These are phyloP conservation scores for Lachancea waltii DNA, from an alignment of 805 yeast species.

Conservation along the genomic window DNA sequence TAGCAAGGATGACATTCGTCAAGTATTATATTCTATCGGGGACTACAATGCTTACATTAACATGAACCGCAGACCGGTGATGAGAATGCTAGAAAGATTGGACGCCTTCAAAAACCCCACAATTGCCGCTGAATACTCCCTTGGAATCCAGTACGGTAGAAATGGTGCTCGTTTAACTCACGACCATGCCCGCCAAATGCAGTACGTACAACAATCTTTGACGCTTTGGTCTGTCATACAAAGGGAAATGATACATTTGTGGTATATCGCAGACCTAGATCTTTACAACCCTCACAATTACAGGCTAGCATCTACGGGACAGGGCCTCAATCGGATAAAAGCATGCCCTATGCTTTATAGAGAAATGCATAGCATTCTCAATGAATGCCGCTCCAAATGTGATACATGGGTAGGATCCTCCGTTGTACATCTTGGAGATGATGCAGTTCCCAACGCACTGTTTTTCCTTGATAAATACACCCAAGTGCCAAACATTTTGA, in stretches of 20 bases:
- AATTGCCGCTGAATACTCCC: slow-evolving; percentile 35
- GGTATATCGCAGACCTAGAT: slow-evolving; percentile 75
- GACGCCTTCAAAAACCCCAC: slow-evolving; percentile 43
- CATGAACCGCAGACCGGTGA: slow-evolving; percentile 62
- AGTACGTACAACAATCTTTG: slow-evolving; percentile 69
- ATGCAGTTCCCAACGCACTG: slow-evolving; percentile 76
- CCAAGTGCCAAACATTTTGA: slow-evolving; percentile 71
- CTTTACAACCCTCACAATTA: slow-evolving; percentile 50
- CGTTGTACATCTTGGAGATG: slow-evolving; percentile 76
- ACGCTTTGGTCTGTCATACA: slow-evolving; percentile 71
- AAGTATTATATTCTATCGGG: slow-evolving; percentile 68
- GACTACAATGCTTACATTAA: slow-evolving; percentile 70
- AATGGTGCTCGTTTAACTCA: slow-evolving; percentile 70
- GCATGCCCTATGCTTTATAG: slow-evolving; percentile 63
- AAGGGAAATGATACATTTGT: slow-evolving; percentile 68
- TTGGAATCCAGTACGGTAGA: slow-evolving; percentile 61
- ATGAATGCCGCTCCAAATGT: slow-evolving; percentile 56
- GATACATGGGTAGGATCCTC: slow-evolving; percentile 75
- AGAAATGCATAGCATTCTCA: slow-evolving; percentile 62
- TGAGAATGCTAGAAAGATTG: slow-evolving; percentile 51
- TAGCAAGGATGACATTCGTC: slow-evolving; percentile 58
- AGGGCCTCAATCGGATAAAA: slow-evolving; percentile 72
- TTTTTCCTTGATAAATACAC: slow-evolving; percentile 74
- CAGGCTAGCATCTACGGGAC: slow-evolving; percentile 65
- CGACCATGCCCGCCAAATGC: slow-evolving; percentile 63